Evolutionary conservation across 2,329 filamentous ascomycete species (phyloP), one percentile per base, ranked within the genome.

Genomic region (Fusarium paranaense): DNA sequence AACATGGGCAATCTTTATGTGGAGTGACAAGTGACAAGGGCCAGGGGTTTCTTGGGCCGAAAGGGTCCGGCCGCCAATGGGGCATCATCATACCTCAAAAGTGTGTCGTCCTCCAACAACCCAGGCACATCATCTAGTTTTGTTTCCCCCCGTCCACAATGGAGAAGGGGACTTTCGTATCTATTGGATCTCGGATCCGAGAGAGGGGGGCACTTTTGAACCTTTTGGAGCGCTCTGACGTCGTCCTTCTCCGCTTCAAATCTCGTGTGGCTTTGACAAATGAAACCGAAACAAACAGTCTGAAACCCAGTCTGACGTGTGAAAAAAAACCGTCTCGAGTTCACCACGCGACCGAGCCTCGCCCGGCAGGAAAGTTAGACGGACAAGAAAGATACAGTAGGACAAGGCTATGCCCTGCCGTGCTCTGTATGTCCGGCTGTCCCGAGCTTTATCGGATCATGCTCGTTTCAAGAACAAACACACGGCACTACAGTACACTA

Each of bases 271-370:
- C 32, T 52, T 32, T 20, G n/a, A 62, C 37, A 57, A 74, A 70
- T 66, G 69, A 72, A 74, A 69, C 72, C 69, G 56, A 74, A 75
- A 74, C 66, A 74, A 64, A 74, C 62, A 56, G 62, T 73, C 72
- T 74, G 72, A 74, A 74, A 74, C 72, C 22, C 38, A 38, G 69
- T 62, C 72, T 74, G 47, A 71, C 64, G 54, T 59, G 62, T 63
- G 62, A 32, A 16, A 32, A 35, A 16, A 32, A 27, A 61, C 27
- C n/a, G 25, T 58, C 25, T 61, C 5, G 25, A 27, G 45, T 47
- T 27, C 27, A 27, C 27, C 7, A 27, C 20, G 42, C 22, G 42
- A 25, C 42, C 42, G 47, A 52, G 18, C 47, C 47, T 52, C 27
- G 45, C 25, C 22, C 22, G 22, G 22, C 18, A 35, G 52, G 22